Evolutionary conservation across 768 basidiomycete species (phyloP), one percentile per base, ranked within the genome.

Genomic region (Suillus discolor): DNA sequence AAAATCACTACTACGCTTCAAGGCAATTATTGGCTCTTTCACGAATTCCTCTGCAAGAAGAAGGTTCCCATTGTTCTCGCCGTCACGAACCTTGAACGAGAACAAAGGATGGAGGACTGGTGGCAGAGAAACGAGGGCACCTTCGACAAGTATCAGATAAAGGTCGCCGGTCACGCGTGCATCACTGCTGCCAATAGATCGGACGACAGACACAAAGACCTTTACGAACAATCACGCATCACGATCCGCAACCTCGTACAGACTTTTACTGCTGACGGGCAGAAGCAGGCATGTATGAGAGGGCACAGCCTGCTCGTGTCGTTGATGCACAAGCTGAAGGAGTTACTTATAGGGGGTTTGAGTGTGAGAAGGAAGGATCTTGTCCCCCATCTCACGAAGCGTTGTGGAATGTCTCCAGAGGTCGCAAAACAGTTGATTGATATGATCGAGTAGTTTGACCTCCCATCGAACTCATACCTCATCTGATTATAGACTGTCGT

Each of bases 11-110:
- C 77, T 20, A 71, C 77, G 0, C 70, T 74, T 47, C 73, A 76
- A 60, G 74, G 75, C 67, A 84, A 82, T 64, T 83, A 80, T 67
- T 65, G 70, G 36, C 66, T 83, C 23, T 81, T 82, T 68, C 68
- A 71, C 41, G 77, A 83, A 23, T 74, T 78, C 31, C 78, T 83
- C 38, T 83, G 83, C 64, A 65, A 62, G 28, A 66, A 69, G 38
- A 63, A 69, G 34, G 70, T 69, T 44, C 41, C 79, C 6, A 71
- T 74, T 25, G 66, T 77, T 1, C 53, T 80, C 7, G 73, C 71
- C 2, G 64, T 79, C 18, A 79, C 76, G 0, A 74, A 75, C 34
- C 70, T 79, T 1, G 79, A 77, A 63, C 70, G 73, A 47, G 53
- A 70, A 16, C 15, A 65, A 0, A 55, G 31, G 8, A 71, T 71